These are phyloP conservation scores for Penicillium parvum DNA, from an alignment of 495 filamentous ascomycete species.

Conservation along the genomic window DNA sequence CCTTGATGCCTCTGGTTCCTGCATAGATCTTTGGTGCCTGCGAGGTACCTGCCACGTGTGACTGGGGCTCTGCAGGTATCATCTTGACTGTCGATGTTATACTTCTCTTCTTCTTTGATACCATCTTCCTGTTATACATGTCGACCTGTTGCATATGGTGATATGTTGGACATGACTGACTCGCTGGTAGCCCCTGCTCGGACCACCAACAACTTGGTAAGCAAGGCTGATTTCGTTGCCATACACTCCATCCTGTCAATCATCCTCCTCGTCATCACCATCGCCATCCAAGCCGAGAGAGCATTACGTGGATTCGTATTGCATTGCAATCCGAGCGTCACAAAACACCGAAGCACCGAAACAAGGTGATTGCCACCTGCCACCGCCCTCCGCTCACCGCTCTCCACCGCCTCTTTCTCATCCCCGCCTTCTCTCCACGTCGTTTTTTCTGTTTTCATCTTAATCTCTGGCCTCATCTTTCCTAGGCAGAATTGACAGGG, in stretches of 20 bases:
- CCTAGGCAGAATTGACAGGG: constrained; percentile 2
- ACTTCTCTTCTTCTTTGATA: not conserved
- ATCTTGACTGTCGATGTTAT: not conserved
- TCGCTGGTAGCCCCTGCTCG: no score
- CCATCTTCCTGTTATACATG: not conserved
- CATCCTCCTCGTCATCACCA: no score
- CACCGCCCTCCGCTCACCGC: constrained; percentile 23
- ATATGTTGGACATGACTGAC: no score
- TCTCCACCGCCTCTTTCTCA: constrained; percentile 28
- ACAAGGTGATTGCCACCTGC: constrained; percentile 20
- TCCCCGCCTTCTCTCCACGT: constrained; percentile 20
- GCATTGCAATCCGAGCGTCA: constrained; percentile 3
- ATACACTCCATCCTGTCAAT: no score
- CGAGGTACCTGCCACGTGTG: constrained; percentile 13
- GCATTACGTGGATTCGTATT: no score
- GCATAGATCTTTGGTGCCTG: constrained; percentile 20
- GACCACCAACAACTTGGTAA: no score
- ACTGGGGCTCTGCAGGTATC: constrained; percentile 18
- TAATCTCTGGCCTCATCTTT: constrained; percentile 2
- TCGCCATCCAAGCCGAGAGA: no score
- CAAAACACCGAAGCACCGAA: no score
- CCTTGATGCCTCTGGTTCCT: constrained; percentile 9
- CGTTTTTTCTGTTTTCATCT: constrained; percentile 13
- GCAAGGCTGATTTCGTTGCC: no score
- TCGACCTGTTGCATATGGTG: not conserved